Base-by-base conservation (phyloP, 2,329 filamentous ascomycete species). In the Aspergillus sergii region DNA sequence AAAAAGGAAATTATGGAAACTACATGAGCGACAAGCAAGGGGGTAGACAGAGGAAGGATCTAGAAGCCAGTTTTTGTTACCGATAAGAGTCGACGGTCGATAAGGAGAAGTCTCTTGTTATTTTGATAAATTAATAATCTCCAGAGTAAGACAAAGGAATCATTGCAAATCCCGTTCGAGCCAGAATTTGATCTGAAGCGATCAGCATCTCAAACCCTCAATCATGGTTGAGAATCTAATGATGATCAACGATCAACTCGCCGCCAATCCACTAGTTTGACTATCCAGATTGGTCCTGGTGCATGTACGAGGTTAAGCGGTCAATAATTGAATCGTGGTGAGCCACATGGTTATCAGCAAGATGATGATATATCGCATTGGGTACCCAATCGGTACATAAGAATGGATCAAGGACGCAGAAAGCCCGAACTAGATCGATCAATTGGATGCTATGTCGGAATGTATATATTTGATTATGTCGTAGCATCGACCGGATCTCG, bases 181-280 rank as follows among this genome's bases (percentile, higher is more conserved):
- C 36, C 14, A 19, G 36, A 19, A 41, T 19, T 19, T 16, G 36
- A 41, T 41, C 36, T 16, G 36, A 41, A 19, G 3, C 16, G 36
- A 41, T 41, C 36, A 41, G 36, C 36, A 41, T 36, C 5, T 23
- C 43, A 23, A 14, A 36, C 12, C 36, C 34, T 30, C 48, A 46
- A 45, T 30, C 48, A 23, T 23, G 30, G 28, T 34, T 21, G 16
- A 12, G 23, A 62, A 57, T 59, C 39, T 55, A 23, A 58, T 26
- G 56, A 56, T n/a, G 50, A 59, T 41, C 36, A 57, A 50, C 34
- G 64, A 66, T 66, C 64, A 66, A 59, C 61, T 32, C 58, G 62
- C 30, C 56, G 62, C 23, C 56, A 61, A 64, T 41, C 59, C 57
- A 64, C 59, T 62, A 58, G 43, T 16, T 48, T 6, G 28, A 34